phyloP scores from a whole-genome alignment of 2,329 filamentous ascomycete genomes.

The Cladosporium colombiae region DNA sequence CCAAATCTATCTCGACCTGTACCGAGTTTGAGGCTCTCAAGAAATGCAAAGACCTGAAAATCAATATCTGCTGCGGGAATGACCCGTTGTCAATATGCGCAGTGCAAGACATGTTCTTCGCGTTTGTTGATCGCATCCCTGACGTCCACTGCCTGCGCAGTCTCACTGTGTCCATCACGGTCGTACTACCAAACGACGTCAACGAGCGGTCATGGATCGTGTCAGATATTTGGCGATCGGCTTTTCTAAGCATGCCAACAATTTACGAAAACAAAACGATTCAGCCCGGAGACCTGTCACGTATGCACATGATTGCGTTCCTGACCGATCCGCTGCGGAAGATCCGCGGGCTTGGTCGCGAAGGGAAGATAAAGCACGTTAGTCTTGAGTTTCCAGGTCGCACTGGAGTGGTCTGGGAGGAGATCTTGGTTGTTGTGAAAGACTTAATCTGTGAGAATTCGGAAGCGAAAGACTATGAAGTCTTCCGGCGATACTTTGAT shows the following conservation, averaged over 20 bases:
- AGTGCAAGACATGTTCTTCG: constrained; percentile 1
- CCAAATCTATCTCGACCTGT: neutral
- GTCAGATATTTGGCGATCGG: neutral
- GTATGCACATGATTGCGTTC: constrained; percentile 12
- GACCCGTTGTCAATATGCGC: constrained; percentile 9
- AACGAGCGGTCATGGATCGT: neutral
- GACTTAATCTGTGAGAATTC: neutral
- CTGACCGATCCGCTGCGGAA: neutral
- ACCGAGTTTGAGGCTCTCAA: neutral
- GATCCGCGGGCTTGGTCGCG: neutral
- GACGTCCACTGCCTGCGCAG: neutral
- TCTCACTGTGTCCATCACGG: neutral
- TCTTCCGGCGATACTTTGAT: neutral
- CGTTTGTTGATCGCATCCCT: constrained; percentile 9
- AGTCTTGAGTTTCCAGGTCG: neutral
- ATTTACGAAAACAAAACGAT: neutral
- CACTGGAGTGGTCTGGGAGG: neutral
- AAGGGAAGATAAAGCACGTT: neutral
- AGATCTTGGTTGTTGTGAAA: neutral
- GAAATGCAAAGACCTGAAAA: neutral
- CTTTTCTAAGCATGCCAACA: neutral
- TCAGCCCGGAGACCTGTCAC: constrained; percentile 8
- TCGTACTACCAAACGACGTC: neutral
- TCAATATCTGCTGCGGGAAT: constrained; percentile 3
- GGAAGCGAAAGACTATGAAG: constrained; percentile 1